Base-by-base conservation (phyloP, 768 basidiomycete species). In the Kwoniella heveanensis region DNA sequence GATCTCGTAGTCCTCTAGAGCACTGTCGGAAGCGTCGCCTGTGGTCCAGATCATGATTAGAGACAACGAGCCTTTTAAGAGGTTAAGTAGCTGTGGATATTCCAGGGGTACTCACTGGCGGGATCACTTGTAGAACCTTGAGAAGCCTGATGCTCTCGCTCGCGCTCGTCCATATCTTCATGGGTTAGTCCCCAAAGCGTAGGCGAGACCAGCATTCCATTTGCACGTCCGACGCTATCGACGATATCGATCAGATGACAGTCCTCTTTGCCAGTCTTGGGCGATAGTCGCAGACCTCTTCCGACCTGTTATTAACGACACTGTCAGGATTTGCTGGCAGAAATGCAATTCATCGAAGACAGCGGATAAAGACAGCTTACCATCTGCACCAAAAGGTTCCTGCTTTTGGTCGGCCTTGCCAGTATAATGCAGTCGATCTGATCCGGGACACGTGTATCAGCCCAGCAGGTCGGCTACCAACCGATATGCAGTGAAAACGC, bases 221-320 rank as follows among this genome's bases (percentile, higher is more conserved):
- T 77, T 2, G 91, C 85, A 9, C 88, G 85, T 37, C 82, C 82
- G 22, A 85, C 82, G 39, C 86, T 88, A 73, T 94, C 92, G 17
- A 93, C 91, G 66, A 96, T 89, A 76, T 98, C 94, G 66, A 98
- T 90, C 62, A 97, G 86, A 13, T 85, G 86, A 77, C 94, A 97
- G 74, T 95, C 87, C 49, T 77, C 68, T 79, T 98, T 98, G 55
- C 87, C 89, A 0, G 90, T 92, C 8, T 75, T 75, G 9, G 90
- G 89, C 1, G 90, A 93, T 29, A 90, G 84, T 63, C 94, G 84
- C 86, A 97, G 90, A 25, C 94, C 94, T 61, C 94, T 85, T 2
- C 94, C 94, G 63, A 97, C 91, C 92, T 93, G 47, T 29, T 26
- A 36, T 1, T 1, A 49, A 19, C 0, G 13, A 39, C 25, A 52